Conservation (phyloP, 441 rosid species). For the Pelargonium myrrhifolium region DNA sequence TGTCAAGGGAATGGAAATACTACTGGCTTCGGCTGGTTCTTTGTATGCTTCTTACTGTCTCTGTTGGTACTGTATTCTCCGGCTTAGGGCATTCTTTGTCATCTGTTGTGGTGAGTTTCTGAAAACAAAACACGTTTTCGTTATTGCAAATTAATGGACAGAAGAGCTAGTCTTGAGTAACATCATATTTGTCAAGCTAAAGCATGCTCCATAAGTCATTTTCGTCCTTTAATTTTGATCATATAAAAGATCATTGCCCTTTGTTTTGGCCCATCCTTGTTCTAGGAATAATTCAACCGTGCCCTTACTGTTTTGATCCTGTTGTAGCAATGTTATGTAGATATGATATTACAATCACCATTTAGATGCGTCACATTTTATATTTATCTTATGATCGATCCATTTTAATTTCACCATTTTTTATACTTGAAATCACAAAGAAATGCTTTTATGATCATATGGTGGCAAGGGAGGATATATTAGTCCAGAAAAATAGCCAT, state of each 20-base stretch:
- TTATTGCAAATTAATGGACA: not conserved
- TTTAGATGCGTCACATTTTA: not conserved
- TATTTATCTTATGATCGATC: not conserved
- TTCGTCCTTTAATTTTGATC: not conserved
- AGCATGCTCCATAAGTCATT: not conserved
- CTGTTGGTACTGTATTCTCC: constrained; percentile 76
- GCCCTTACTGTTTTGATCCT: too few species aligned
- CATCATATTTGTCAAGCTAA: not conserved
- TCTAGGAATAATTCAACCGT: too few species aligned
- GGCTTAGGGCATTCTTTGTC: constrained; percentile 88
- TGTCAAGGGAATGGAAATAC: constrained; percentile 99
- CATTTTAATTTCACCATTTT: too few species aligned
- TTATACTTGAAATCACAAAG: too few species aligned
- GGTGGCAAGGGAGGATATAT: too few species aligned
- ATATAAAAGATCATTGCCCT: not conserved
- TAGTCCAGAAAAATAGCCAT: too few species aligned
- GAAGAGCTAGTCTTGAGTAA: not conserved
- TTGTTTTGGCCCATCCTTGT: too few species aligned
- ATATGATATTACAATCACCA: too few species aligned
- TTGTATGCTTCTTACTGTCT: constrained; percentile 68
- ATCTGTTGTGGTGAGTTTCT: constrained; percentile 77
- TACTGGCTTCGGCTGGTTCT: constrained; percentile 94
- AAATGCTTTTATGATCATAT: too few species aligned
- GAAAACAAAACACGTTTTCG: constrained; percentile 1
- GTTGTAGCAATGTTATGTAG: too few species aligned